Evolutionary conservation across 768 basidiomycete genomes (phyloP).

Genomic region (Hericium rajendrae): DNA sequence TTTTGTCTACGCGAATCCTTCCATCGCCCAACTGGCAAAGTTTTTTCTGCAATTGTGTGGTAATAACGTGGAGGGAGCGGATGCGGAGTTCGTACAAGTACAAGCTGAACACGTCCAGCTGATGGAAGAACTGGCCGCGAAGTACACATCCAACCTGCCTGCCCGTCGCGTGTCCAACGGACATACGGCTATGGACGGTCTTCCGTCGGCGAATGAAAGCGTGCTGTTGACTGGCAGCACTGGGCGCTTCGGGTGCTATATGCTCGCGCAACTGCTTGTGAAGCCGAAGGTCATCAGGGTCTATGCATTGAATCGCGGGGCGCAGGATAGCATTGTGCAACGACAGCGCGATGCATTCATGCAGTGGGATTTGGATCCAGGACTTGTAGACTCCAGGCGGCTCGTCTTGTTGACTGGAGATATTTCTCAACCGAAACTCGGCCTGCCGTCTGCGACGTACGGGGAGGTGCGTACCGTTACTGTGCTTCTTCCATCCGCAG

Average conservation of each 20-base stretch:
- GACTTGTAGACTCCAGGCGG: background rate
- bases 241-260: background rate
- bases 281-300: background rate
- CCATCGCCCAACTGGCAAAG: conserved; percentile 16
- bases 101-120: background rate
- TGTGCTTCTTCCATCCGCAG: background rate
- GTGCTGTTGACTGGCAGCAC: conserved; percentile 1
- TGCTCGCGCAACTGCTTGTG: background rate
- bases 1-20: background rate
- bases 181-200: background rate
- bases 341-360: background rate
- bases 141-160: background rate
- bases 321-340: background rate
- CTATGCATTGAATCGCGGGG: background rate
- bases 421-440: background rate
- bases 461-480: background rate
- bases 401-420: background rate
- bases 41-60: background rate
- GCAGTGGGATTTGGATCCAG: background rate
- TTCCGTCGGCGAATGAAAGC: background rate
- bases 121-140: background rate
- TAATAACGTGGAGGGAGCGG: background rate
- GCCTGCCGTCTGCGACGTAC: background rate
- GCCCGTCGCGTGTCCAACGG: background rate
- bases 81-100: background rate